Evolutionary conservation across 805 yeast genomes (phyloP).

Genomic region (Wickerhamomyces hampshirensis): DNA sequence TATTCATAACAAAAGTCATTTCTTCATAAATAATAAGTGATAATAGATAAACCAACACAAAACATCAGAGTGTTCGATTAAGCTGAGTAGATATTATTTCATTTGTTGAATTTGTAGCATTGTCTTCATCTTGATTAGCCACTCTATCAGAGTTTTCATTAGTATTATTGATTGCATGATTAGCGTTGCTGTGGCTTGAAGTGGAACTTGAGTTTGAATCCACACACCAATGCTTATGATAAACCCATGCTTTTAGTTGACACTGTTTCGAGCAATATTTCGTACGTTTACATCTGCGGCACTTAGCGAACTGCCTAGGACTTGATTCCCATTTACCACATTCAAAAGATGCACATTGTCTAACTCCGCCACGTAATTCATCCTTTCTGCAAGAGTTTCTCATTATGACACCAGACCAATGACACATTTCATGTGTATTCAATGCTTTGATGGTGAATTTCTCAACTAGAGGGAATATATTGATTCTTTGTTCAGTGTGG

Average conservation of each 20-base stretch:
- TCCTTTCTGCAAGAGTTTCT: constrained; percentile 91
- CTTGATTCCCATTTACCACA: constrained; percentile 93
- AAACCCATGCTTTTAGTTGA: constrained; percentile 87
- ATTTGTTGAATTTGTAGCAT: too few relatives aligned
- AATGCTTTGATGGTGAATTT: constrained; percentile 67
- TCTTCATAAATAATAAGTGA: too few relatives aligned
- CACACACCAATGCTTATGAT: constrained; percentile 91
- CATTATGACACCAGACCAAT: constrained; percentile 98
- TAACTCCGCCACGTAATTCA: constrained; percentile 78
- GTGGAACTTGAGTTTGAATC: constrained; percentile 20
- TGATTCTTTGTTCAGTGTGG: constrained; percentile 42
- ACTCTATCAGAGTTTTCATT: too few relatives aligned
- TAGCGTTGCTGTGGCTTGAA: too few relatives aligned
- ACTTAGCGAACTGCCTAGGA: constrained; percentile 92
- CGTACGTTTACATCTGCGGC: constrained; percentile 89
- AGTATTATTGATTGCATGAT: too few relatives aligned
- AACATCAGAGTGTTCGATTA: too few relatives aligned
- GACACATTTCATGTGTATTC: constrained; percentile 75
- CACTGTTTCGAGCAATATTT: constrained; percentile 93
- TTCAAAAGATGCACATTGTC: constrained; percentile 90
- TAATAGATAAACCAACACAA: too few relatives aligned
- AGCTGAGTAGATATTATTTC: too few relatives aligned
- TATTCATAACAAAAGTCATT: too few relatives aligned
- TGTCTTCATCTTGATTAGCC: too few relatives aligned
- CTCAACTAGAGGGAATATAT: constrained; percentile 88